Evolutionary conservation across 805 yeast genomes (phyloP).

Genomic region (Vanderwaltozyma verrucispora): DNA sequence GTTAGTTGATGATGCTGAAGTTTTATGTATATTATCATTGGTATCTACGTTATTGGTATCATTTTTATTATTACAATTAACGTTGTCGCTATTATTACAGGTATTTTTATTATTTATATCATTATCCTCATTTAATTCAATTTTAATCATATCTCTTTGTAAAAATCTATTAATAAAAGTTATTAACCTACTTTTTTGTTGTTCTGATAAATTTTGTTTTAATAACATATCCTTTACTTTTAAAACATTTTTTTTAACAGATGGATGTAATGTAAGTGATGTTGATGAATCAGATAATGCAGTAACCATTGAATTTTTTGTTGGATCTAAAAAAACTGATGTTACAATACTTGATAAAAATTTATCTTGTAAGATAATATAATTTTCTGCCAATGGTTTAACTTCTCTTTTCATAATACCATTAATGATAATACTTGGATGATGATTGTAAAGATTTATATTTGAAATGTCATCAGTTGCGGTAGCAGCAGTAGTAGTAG

Average conservation of each 20-base stretch:
- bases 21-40: no score
- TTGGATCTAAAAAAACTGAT: conserved; percentile 20
- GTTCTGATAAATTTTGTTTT: conserved; percentile 15
- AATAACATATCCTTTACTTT: conserved; percentile 19
- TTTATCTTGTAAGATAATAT: conserved; percentile 22
- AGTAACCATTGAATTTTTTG: conserved; percentile 23
- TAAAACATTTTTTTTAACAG: conserved; percentile 2
- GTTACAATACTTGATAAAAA: conserved; percentile 22
- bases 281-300: conserved; percentile 20
- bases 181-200: conserved; percentile 15
- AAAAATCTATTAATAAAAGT: conserved; percentile 22
- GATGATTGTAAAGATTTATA: conserved; percentile 17
- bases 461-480: not conserved
- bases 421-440: conserved; percentile 24
- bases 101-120: not conserved
- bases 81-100: not conserved
- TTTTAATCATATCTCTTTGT: conserved; percentile 7
- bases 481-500: not conserved
- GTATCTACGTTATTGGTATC: not conserved
- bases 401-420: conserved; percentile 25
- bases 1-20: no score
- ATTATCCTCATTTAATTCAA: not conserved
- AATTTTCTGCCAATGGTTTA: conserved; percentile 26
- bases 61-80: not conserved
- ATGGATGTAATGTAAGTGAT: conserved; percentile 3